These are phyloP conservation scores for Eucalyptus curtisii DNA, from an alignment of 345 rosid species.

Conservation along the genomic window DNA sequence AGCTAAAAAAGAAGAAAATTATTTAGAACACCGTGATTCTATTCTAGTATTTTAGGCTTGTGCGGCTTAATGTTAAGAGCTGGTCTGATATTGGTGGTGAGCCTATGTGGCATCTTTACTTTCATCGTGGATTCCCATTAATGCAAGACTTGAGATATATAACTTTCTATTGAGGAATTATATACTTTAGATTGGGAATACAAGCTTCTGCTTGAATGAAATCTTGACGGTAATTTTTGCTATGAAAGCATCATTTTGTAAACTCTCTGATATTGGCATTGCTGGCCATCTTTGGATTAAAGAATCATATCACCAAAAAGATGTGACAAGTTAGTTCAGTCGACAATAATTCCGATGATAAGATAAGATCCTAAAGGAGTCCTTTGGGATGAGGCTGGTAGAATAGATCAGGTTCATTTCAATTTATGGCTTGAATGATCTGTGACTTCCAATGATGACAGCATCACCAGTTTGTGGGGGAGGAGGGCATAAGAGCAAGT, in stretches of 20 bases:
- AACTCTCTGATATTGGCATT: neutral
- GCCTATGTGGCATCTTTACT: neutral
- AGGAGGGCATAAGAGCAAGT: neutral
- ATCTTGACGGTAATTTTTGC: neutral
- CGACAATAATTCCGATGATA: neutral
- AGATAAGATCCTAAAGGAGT: neutral
- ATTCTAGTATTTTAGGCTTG: neutral
- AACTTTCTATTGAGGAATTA: neutral
- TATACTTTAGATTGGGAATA: neutral
- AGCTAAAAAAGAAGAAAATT: neutral
- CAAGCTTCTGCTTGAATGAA: neutral
- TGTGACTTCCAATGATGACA: neutral
- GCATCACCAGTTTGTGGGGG: neutral
- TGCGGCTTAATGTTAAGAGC: neutral
- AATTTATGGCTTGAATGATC: neutral
- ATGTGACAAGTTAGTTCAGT: neutral
- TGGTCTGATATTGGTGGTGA: neutral
- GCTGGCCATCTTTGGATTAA: neutral
- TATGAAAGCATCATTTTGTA: neutral
- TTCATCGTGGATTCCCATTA: neutral
- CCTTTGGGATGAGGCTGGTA: neutral
- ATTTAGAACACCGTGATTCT: neutral
- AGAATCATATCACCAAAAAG: neutral
- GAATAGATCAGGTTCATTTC: neutral
- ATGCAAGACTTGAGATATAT: neutral